Evolutionary conservation across 352 stramenopile species (phyloP), one percentile per base, ranked within the genome.

Genomic region (Phytophthora meadii): DNA sequence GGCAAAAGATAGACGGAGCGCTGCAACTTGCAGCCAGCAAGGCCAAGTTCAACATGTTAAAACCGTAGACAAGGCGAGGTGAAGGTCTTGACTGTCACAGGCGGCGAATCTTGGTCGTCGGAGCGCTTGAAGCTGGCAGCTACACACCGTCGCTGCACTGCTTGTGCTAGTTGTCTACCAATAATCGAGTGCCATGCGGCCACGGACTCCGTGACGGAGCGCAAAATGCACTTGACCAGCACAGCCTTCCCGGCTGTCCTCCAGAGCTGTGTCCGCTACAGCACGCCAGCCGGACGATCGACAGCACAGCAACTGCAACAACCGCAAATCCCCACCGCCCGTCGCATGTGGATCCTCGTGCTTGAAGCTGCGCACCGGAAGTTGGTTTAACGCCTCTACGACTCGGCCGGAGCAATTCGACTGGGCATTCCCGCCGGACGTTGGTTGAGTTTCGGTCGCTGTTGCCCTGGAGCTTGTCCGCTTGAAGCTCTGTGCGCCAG

Each of bases 341-440:
- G 27, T 30, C 27, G 27, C 27, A 30, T 30, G 27, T 30, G 49
- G 49, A 68, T 54, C 57, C 45, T 67, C 42, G 56, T 28, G 50
- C 63, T 71, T 71, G 63, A 67, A 71, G 63, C 61, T 70, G 53
- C 32, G 46, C 47, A 65, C 46, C 40, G 47, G 46, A 69, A 47
- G 42, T 36, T 46, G 12, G 42, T 67, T 72, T 59, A 72, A 65
- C 54, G 30, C 46, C 46, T 57, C 28, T 64, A 54, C 30, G 30
- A 66, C 42, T 39, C 28, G 45, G 34, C 48, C 59, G 28, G 57
- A 19, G 27, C 40, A 40, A 65, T 46, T 49, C 50, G 14, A n/a
- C 7, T 6, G 8, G 30, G 6, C 8, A 11, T 34, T 46, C 50
- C 47, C 46, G 17, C 25, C 37, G 15, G 24, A 27, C 36, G 27